Evolutionary conservation across 257 asterid genomes (phyloP), one percentile per base, ranked within the genome.

Genomic region (Nyctanthes arbortristis): DNA sequence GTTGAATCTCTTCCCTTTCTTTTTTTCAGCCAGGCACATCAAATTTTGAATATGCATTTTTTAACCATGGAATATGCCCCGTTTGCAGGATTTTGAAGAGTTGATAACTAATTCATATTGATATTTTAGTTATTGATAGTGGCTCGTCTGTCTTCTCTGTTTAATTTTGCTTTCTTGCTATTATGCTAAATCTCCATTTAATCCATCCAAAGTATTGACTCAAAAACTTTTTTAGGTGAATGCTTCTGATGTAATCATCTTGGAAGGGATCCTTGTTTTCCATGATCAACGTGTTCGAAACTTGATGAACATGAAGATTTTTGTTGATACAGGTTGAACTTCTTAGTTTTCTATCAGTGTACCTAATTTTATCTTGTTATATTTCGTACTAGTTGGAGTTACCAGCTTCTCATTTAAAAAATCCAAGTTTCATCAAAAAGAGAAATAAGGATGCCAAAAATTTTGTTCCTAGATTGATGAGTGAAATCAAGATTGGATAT

Each of bases 241-340:
- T 85, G 96, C 98, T 61, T 91, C 97, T 61, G 97, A 94, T 75
- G 99, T 94, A 49, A 94, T 94, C 79, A 94, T 94, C 71, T 78
- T 94, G 77, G 99, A 94, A 80, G 99, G 99, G 47, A 94, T 94
- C 82, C 96, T 94, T 35, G 96, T 94, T 70, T 94, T 94, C 78
- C 99, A 94, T 66, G 99, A 94, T 63, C 93, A 75, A 56, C 86
- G 94, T 57, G 99, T 94, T 40, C 96, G 99, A 32, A 87, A 85
- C 80, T 83, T 91, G 75, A 94, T 94, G 99, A 94, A 82, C 74
- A 91, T 94, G 99, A 94, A 94, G 89, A 85, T 94, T 76, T 94
- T 94, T 78, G 98, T 94, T 70, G 99, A 94, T 80, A 85, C 97
- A 76, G 98, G 99, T 91, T 63, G 67, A 71, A 68, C 70, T 52